Evolutionary conservation across 257 asterid genomes (phyloP), one percentile per base, ranked within the genome.

Genomic region (Linderniella brevidens): DNA sequence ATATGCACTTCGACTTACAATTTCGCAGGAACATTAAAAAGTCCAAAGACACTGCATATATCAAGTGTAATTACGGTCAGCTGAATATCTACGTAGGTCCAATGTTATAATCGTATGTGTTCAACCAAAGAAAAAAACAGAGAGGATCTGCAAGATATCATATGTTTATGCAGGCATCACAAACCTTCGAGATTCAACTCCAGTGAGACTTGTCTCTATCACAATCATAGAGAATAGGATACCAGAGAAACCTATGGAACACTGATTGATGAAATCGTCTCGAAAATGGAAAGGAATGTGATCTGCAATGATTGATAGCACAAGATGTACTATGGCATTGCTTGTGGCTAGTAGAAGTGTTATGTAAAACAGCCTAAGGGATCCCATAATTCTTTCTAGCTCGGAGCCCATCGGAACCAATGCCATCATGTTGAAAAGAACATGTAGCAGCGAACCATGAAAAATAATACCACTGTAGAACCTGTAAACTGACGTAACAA

Each of bases 331-430:
- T 56, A 90, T 41, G 48, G 88, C 98, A 68, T 79, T 90, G 80
- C 93, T 75, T 44, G 73, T 52, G 35, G 93, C 96, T 67, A 90
- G 65, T 49, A 90, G 66, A 56, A 73, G 49, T 55, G 64, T 70
- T 52, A 73, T 54, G 67, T 75, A 81, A 58, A 74, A 54, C 73
- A 81, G 60, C 59, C 94, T 87, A 60, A 90, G 68, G 29, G 98
- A 90, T 58, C 98, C 98, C 96, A 85, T 85, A 49, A 90, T 77
- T 70, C 96, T 79, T 74, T 90, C 98, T 63, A 90, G 85, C 70
- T 84, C 98, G 52, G 98, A 78, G 48, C 98, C 98, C 82, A 90
- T 68, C 48, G 98, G 96, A 50, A 81, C 92, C 75, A 85, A 68
- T 39, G 98, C 98, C 79, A 85, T 16, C 98, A 90, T 85, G 68